phyloP scores from a whole-genome alignment of 768 basidiomycete species.

The Dioszegia crocea region DNA sequence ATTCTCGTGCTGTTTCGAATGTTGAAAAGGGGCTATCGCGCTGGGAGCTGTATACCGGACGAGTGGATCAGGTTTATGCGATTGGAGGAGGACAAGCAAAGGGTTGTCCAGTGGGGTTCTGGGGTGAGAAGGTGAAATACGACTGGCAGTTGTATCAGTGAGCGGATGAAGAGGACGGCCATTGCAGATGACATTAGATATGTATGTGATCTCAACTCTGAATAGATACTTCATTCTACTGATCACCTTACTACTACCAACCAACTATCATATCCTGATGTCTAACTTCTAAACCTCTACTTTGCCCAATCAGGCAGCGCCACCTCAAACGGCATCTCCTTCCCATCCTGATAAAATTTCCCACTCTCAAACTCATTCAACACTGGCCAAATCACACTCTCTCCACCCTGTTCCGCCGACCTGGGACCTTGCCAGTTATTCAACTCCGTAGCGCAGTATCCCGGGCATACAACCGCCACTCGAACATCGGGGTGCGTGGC shows the following conservation, averaged over 20 bases:
- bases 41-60: neutral
- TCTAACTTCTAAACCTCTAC: neutral
- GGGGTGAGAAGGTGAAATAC: conserved; percentile 27
- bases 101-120: conserved; percentile 24
- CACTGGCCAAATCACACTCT: conserved; percentile 13
- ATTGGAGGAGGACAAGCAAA: conserved; percentile 17
- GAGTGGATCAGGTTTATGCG: conserved; percentile 7
- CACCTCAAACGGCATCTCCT: neutral
- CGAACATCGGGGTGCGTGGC: neutral
- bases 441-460: conserved; percentile 12
- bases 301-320: neutral
- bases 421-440: conserved; percentile 3
- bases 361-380: conserved; percentile 14
- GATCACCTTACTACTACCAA: too few species aligned
- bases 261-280: neutral
- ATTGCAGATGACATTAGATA: neutral
- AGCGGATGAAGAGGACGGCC: neutral
- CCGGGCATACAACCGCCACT: conserved; percentile 11
- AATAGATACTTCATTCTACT: neutral
- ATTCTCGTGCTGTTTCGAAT: too few species aligned
- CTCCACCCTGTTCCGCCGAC: conserved; percentile 6
- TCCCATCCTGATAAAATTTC: conserved; percentile 13
- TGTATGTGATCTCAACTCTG: neutral
- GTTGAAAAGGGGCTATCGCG: conserved; percentile 2
- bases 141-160: conserved; percentile 43